Conservation (phyloP, 2,329 filamentous ascomycete species). For the Tetracladium maxilliforme region DNA sequence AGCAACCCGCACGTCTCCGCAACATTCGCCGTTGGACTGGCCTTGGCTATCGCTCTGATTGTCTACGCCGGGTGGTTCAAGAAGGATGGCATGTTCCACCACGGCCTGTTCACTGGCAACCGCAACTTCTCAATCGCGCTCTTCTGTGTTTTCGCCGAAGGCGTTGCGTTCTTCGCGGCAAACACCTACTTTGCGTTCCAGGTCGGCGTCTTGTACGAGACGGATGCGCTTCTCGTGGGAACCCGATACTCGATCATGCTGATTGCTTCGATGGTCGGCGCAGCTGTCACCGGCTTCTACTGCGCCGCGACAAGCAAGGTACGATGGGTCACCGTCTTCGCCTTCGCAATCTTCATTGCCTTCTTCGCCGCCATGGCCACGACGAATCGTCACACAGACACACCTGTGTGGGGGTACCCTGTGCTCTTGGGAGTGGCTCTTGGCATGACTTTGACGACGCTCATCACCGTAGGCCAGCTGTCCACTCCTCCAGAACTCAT, state of each 20-base stretch:
- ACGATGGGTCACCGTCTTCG: constrained; percentile 10
- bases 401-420: constrained; percentile 19
- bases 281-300: constrained; percentile 15
- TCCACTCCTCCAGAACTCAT: constrained; percentile 21
- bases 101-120: constrained; percentile 18
- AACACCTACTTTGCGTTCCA: constrained; percentile 27
- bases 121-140: constrained; percentile 21
- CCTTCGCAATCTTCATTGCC: constrained; percentile 13
- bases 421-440: constrained; percentile 18
- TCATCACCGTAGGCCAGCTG: constrained; percentile 22
- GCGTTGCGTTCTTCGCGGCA: constrained; percentile 22
- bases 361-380: constrained; percentile 22
- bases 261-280: constrained; percentile 13
- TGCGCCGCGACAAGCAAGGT: constrained; percentile 13
- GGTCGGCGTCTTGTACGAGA: constrained; percentile 19
- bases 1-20: constrained; percentile 17
- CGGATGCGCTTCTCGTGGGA: constrained; percentile 16
- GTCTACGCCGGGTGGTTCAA: constrained; percentile 19
- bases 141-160: constrained; percentile 20
- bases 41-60: constrained; percentile 11
- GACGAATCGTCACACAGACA: constrained; percentile 9
- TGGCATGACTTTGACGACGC: constrained; percentile 17
- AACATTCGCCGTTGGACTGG: constrained; percentile 18
- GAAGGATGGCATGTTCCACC: constrained; percentile 24
- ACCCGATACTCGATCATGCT: constrained; percentile 18